Percentiles rank a stretch among this genome's conserved stretches.
These are phyloP conservation scores for Houttuynia cordata DNA, from an alignment of 164 flowering plant species.

Conservation along the genomic window DNA sequence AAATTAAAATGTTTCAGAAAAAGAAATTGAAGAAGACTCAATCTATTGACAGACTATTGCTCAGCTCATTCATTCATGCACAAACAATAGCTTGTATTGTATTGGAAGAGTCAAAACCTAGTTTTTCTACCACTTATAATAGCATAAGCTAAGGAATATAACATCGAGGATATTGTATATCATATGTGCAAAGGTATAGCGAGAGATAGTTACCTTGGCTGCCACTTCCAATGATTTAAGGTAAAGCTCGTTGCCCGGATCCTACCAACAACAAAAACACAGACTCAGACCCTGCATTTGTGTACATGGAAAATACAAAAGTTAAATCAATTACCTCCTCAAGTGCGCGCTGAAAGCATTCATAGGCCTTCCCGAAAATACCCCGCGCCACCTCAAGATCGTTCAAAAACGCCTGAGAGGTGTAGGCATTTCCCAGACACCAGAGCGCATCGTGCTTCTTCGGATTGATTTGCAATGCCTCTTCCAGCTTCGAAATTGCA, in stretches of 20 bases:
- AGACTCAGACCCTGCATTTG: neutral
- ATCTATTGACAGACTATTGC: too few species aligned
- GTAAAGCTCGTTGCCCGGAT: constrained; percentile 65
- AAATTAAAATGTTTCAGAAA: too few species aligned
- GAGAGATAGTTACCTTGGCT: constrained; percentile 38
- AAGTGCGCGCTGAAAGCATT: constrained; percentile 50
- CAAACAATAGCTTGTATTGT: too few species aligned
- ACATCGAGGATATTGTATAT: too few species aligned
- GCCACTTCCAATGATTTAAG: constrained; percentile 61
- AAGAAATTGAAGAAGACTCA: too few species aligned
- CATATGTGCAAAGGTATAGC: neutral
- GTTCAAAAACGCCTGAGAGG: constrained; percentile 59
- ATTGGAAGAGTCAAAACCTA: too few species aligned
- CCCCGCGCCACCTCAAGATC: constrained; percentile 47
- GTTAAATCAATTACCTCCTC: constrained; percentile 47
- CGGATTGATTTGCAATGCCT: constrained; percentile 56
- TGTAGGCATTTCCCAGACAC: constrained; percentile 83
- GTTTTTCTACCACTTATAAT: too few species aligned
- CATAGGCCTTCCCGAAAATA: constrained; percentile 46
- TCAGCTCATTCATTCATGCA: too few species aligned
- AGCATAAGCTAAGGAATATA: too few species aligned
- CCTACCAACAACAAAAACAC: constrained; percentile 22
- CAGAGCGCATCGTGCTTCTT: constrained; percentile 71
- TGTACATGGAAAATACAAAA: neutral
- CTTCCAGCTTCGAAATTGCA: constrained; percentile 68